Base-by-base conservation (phyloP, 2,329 filamentous ascomycete species). In the Diaporthe sp. region DNA sequence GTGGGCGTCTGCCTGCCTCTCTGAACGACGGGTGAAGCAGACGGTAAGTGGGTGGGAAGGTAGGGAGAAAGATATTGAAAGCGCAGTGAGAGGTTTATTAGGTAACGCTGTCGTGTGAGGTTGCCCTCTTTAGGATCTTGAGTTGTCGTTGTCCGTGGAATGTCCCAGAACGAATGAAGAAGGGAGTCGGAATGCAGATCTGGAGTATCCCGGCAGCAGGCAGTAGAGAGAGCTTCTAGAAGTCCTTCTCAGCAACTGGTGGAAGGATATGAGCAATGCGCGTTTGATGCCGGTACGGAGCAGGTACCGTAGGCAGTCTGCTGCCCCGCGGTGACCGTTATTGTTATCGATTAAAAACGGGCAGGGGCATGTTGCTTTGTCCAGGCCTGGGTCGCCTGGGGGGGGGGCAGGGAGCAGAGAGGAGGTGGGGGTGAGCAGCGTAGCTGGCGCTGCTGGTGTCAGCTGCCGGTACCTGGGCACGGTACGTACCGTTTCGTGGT, bases 301-400 rank as follows among this genome's bases (percentile, higher is more conserved):
- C 39, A 44, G 25, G n/a, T 61, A 61, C 39, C 58, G 4, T 28
- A 17, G 58, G 22, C 2, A n/a, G n/a, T 53, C 58, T 42, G 58
- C 17, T 68, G 65, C 65, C 65, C 65, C 65, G 65, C 65, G 46
- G 13, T 68, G 46, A 25, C 31, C 46, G 65, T 42, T 68, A 68
- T 68, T 46, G 65, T 37, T 68, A 68, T 68, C 65, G 65, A 68
- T 55, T 25, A 39, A 15, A 53, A 42, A 68, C 65, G 65, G 46
- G 39, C 46, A 53, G 22, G 65, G 62, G 62, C 25, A 4, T 42
- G 4, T 15, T 31, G 28, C 53, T 17, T 3, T 34, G 5, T 31
- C 53, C 15, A 31, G 55, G 31, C 15, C 53, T 34, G 53, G 53
- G 53, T 13, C 13, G 25, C 53, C 53, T 34, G 53, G 31, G 28